Evolutionary conservation across 169 alveolate genomes (phyloP), one percentile per base, ranked within the genome.

Genomic region (Plasmodium cynomolgi): DNA sequence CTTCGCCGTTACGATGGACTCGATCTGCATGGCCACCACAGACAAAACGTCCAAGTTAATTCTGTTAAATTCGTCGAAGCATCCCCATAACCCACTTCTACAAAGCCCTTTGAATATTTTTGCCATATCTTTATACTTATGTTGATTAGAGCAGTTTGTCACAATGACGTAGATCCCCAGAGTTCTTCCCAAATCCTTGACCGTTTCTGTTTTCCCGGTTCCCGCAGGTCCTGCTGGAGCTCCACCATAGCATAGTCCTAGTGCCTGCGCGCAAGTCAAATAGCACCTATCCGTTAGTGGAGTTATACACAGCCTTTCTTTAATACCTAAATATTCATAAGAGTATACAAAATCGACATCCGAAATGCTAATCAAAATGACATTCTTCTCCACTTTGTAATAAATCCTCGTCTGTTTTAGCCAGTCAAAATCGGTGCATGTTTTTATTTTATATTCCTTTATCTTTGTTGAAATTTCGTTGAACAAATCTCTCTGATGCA

Each of bases 221-320:
- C 99, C 99, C 1, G 99, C 99, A 31, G 99, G 99, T 7, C 99
- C 99, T 90, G 98, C 99, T 15, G 99, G 99, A 39, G 98, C 98
- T 4, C 99, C 99, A 31, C 99, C 99, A 83, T 98, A 96, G 86
- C 99, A 97, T 96, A 98, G 96, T 71, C 99, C 99, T 74, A 99
- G 95, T 33, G 99, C 99, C 94, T 99, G 99, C 47, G 99, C 98
- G 75, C 99, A 95, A 5, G 99, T 99, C 71, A 98, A 95, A 95
- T 98, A 99, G 95, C 99, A 99, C 95, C 99, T 98, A 97, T 99
- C 99, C 0, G 99, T 99, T 74, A 99, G 96, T 3, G 99, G 99
- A 5, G 99, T 99, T 93, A 98, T 98, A 47, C 99, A 99, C 68
- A 99, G 97, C 91, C 98, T 98, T 91, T 98, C 99, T 41, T 98